phyloP scores from a whole-genome alignment of 2,329 filamentous ascomycete genomes.

The Didymella sp. region DNA sequence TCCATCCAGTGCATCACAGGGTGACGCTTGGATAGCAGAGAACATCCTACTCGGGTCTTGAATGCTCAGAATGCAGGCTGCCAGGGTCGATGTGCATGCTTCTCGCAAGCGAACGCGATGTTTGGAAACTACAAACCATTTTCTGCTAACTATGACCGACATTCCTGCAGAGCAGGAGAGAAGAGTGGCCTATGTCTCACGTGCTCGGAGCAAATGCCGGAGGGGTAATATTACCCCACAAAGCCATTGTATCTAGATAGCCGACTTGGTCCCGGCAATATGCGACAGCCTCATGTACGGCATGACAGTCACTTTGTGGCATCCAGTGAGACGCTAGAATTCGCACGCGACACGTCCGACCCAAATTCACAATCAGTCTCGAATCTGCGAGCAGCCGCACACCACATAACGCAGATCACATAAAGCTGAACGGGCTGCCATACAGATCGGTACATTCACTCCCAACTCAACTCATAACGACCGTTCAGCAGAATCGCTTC shows the following conservation, averaged over 20 bases:
- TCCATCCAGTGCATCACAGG: too few relatives aligned
- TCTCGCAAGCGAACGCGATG: too few relatives aligned
- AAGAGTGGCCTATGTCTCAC: too few relatives aligned
- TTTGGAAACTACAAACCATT: too few relatives aligned
- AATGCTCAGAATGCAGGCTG: too few relatives aligned
- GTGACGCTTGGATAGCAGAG: too few relatives aligned
- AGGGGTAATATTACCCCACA: neutral
- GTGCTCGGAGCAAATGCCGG: neutral
- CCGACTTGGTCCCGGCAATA: slow-evolving; percentile 14
- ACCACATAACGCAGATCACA: neutral
- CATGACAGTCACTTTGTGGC: neutral
- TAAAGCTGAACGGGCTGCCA: neutral
- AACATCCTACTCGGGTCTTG: too few relatives aligned
- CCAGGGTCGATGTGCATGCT: too few relatives aligned
- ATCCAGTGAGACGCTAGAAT: neutral
- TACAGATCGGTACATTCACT: neutral
- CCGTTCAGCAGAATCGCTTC: neutral
- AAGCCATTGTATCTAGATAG: neutral
- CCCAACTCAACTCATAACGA: neutral
- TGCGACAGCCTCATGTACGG: neutral
- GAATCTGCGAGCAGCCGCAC: neutral
- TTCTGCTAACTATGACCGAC: too few relatives aligned
- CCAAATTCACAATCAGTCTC: neutral
- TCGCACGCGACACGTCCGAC: neutral
- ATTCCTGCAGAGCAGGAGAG: too few relatives aligned